These are phyloP conservation scores for Peziza echinospora DNA, from an alignment of 495 filamentous ascomycete genomes.

Conservation along the genomic window DNA sequence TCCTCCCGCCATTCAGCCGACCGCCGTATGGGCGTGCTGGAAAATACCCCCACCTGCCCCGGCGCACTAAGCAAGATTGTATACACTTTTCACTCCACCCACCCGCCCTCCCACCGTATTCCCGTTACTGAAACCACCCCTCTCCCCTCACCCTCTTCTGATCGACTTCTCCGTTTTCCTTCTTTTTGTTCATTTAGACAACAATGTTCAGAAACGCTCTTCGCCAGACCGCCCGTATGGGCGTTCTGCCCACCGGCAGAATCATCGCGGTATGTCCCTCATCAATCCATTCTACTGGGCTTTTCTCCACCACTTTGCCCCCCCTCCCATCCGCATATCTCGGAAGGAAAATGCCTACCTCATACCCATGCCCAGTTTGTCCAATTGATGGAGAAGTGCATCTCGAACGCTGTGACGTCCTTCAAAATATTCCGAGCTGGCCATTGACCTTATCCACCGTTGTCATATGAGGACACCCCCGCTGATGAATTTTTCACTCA, in stretches of 20 bases:
- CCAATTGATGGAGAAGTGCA: too few species aligned
- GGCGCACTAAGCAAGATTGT: neutral
- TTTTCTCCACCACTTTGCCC: too few species aligned
- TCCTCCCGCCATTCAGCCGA: conserved; percentile 8
- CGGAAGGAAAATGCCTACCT: too few species aligned
- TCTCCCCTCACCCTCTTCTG: conserved; percentile 11
- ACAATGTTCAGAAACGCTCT: conserved; percentile 96
- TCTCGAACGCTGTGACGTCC: too few species aligned
- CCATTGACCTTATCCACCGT: neutral
- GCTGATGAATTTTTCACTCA: conserved; percentile 9
- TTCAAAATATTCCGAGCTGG: too few species aligned
- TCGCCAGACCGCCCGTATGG: conserved; percentile 83
- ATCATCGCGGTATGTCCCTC: conserved; percentile 70
- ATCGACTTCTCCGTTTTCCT: conserved; percentile 28
- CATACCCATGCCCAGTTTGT: too few species aligned
- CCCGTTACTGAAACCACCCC: conserved; percentile 16
- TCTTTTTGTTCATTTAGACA: conserved; percentile 32
- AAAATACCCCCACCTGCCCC: conserved; percentile 29
- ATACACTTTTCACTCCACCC: conserved; percentile 21
- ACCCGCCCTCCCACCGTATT: conserved; percentile 27
- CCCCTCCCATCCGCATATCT: too few species aligned
- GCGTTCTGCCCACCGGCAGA: conserved; percentile 80
- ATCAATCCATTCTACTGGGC: too few species aligned
- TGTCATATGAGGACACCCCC: neutral
- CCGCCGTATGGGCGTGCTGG: too few species aligned